Evolutionary conservation across 2,329 filamentous ascomycete genomes (phyloP).

Genomic region (Fusarium compactum): DNA sequence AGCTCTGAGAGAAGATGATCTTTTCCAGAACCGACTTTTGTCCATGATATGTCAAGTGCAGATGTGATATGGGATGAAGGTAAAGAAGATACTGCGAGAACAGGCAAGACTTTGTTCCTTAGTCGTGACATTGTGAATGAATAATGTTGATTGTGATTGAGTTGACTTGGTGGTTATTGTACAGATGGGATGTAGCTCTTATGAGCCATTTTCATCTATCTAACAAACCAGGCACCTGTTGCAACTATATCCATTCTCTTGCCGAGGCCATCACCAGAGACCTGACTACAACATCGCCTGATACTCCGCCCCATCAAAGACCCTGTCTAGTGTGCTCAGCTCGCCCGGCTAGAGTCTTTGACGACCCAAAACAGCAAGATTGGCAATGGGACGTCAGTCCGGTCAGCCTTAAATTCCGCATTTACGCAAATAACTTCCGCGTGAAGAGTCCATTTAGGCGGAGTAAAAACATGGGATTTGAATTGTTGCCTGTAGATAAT

Average conservation of each 20-base stretch:
- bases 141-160: not conserved
- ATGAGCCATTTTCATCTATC: not conserved
- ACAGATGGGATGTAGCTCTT: not conserved
- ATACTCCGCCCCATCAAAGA: slow-evolving; percentile 31
- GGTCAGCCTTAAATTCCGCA: slow-evolving; percentile 27
- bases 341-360: slow-evolving; percentile 22
- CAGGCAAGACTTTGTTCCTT: slow-evolving; percentile 25
- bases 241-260: not conserved
- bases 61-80: slow-evolving; percentile 30
- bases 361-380: slow-evolving; percentile 30
- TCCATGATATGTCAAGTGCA: slow-evolving; percentile 33
- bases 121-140: slow-evolving; percentile 29
- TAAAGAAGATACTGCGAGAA: slow-evolving; percentile 19
- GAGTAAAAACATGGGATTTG: not conserved
- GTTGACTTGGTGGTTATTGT: not conserved
- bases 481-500: slow-evolving; percentile 19
- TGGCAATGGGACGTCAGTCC: not conserved
- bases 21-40: slow-evolving; percentile 17
- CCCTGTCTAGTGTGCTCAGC: slow-evolving; percentile 23
- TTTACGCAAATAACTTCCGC: slow-evolving; percentile 18
- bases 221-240: not conserved
- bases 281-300: slow-evolving; percentile 14
- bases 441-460: slow-evolving; percentile 7
- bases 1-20: slow-evolving; percentile 36
- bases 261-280: slow-evolving; percentile 2